Evolutionary conservation across 352 stramenopile genomes (phyloP), one percentile per base, ranked within the genome.

Genomic region (Pythium myriotylum): DNA sequence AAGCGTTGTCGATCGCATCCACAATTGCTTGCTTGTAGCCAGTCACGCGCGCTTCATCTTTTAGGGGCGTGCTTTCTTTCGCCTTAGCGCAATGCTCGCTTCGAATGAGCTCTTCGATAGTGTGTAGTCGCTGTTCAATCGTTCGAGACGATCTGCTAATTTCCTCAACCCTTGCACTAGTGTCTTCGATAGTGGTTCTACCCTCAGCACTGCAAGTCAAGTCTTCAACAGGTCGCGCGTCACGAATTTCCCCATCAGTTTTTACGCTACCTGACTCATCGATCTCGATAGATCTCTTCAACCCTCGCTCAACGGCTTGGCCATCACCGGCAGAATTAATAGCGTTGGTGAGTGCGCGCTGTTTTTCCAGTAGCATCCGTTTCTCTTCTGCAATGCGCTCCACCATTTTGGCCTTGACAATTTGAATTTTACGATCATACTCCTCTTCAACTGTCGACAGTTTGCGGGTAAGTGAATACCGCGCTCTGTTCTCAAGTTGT

Each of bases 301-400:
- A n/a, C n/a, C n/a, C n/a, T n/a, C n/a, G n/a, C n/a, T n/a, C n/a
- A n/a, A n/a, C n/a, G n/a, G n/a, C n/a, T n/a, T n/a, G n/a, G n/a
- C n/a, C n/a, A n/a, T n/a, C n/a, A n/a, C n/a, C n/a, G n/a, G n/a
- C n/a, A n/a, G n/a, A n/a, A n/a, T n/a, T n/a, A n/a, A n/a, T n/a
- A n/a, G 53, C 33, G 29, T 62, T 54, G 6, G 72, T 22, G n/a
- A 76, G 40, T 26, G 72, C 60, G 20, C 23, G 19, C 39, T 76
- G 73, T 41, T 86, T 87, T 10, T 64, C 54, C 9, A 27, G 54
- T 29, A 90, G 59, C 14, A 49, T 52, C n/a, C 80, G 68, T 35
- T 82, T 86, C 59, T 88, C 79, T 20, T 84, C 74, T 6, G 74
- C 57, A 2, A 90, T 47, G 2, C 71, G 67, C 43, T 88, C 70